phyloP scores from a whole-genome alignment of 2,329 filamentous ascomycete genomes.

The Pseudogymnoascus sp. region DNA sequence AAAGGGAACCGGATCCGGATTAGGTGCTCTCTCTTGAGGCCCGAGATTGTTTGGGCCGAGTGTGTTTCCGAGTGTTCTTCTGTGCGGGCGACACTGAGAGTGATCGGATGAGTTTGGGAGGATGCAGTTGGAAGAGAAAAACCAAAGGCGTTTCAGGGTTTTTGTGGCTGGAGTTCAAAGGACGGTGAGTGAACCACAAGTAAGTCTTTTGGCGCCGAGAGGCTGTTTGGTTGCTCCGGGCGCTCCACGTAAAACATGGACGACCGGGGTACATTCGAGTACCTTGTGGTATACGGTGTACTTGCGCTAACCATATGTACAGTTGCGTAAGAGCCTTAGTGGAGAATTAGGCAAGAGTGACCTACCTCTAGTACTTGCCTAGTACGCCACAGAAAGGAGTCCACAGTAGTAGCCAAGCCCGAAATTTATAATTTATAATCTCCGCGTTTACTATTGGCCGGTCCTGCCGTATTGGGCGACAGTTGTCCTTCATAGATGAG shows the following conservation, averaged over 20 bases:
- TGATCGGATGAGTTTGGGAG: neutral
- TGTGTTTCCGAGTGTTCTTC: neutral
- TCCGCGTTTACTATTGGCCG: neutral
- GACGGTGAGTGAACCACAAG: constrained; percentile 7
- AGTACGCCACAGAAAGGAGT: neutral
- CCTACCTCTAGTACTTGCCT: neutral
- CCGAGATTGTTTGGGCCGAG: constrained; percentile 3
- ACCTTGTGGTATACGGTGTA: constrained; percentile 5
- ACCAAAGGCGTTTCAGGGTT: neutral
- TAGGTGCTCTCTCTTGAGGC: neutral
- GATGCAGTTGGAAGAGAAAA: neutral
- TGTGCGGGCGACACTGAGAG: neutral
- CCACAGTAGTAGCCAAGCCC: neutral
- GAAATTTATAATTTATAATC: constrained; percentile 8
- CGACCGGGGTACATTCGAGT: constrained; percentile 4
- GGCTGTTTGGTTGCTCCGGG: neutral
- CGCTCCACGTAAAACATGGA: constrained; percentile 5
- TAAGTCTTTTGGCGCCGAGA: neutral
- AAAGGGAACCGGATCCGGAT: neutral
- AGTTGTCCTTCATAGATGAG: neutral
- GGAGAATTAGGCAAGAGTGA: constrained; percentile 9
- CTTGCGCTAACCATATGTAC: neutral
- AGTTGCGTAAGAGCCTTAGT: constrained; percentile 8
- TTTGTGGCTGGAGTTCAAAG: constrained; percentile 7
- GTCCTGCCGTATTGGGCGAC: neutral